phyloP scores from a whole-genome alignment of 106 monocot species.

The Apostasia shenzhenica region DNA sequence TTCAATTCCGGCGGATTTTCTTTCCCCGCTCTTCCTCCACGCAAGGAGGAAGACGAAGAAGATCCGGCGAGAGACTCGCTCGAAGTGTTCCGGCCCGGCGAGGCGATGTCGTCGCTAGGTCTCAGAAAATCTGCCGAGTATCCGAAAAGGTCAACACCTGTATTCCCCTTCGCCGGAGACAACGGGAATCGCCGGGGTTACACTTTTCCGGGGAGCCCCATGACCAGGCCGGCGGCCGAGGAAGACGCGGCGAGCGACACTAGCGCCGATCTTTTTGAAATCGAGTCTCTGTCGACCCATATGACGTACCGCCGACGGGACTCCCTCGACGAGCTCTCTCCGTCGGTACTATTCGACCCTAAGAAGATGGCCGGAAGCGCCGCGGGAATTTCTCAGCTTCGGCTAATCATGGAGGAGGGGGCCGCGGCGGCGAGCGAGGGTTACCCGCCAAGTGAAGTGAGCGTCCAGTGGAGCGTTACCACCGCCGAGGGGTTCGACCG shows the following conservation, averaged over 20 bases:
- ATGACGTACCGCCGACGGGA: slow-evolving; percentile 20
- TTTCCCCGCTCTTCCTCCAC: slow-evolving; percentile 18
- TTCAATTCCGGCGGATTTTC: slow-evolving; percentile 29
- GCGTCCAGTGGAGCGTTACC: slow-evolving; percentile 68
- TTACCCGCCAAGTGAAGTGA: slow-evolving; percentile 78
- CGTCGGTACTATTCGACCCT: neutral
- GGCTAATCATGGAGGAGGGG: neutral
- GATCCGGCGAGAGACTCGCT: slow-evolving; percentile 35
- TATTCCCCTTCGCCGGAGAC: neutral
- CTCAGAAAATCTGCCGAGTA: neutral
- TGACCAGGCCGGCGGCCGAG: slow-evolving; percentile 7
- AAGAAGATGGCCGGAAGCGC: slow-evolving; percentile 4
- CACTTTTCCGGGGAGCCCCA: slow-evolving; percentile 7
- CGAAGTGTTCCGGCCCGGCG: slow-evolving; percentile 39
- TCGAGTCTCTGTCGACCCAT: slow-evolving; percentile 51
- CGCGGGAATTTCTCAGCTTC: neutral
- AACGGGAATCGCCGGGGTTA: slow-evolving; percentile 7
- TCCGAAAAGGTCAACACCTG: no score
- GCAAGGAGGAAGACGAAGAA: neutral
- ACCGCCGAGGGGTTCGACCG: slow-evolving; percentile 63
- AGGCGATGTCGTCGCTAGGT: neutral
- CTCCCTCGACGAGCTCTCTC: slow-evolving; percentile 38
- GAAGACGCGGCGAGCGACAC: slow-evolving; percentile 61
- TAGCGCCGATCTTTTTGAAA: slow-evolving; percentile 76
- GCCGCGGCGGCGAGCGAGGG: slow-evolving; percentile 25